These are phyloP conservation scores for Tulasnella sp. DNA, from an alignment of 768 basidiomycete genomes.

Conservation along the genomic window DNA sequence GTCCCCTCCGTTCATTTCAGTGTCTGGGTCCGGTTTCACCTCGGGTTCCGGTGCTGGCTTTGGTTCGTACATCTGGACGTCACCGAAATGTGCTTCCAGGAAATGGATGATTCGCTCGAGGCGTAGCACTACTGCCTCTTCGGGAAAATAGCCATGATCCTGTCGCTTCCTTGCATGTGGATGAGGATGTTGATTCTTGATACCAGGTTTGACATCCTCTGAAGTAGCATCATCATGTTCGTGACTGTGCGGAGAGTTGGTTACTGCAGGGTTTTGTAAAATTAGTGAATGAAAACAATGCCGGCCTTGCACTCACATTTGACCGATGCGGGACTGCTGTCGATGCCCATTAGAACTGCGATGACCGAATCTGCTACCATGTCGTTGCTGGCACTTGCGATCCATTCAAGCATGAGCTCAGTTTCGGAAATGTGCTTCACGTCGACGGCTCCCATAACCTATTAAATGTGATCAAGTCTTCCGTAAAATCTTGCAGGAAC, in stretches of 20 bases:
- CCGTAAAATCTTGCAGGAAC: slow-evolving; percentile 12
- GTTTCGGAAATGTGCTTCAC: slow-evolving; percentile 77
- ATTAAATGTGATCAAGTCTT: slow-evolving; percentile 21
- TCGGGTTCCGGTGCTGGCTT: slow-evolving; percentile 54
- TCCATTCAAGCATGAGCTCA: slow-evolving; percentile 91
- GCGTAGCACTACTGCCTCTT: slow-evolving; percentile 37
- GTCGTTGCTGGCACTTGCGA: slow-evolving; percentile 92
- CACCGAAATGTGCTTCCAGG: slow-evolving; percentile 92
- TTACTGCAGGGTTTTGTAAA: slow-evolving; percentile 49
- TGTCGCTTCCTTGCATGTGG: slow-evolving; percentile 59
- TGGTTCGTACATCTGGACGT: slow-evolving; percentile 82
- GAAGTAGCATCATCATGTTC: slow-evolving; percentile 44
- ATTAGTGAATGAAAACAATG: slow-evolving; percentile 29
- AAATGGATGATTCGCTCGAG: slow-evolving; percentile 59
- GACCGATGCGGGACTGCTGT: slow-evolving; percentile 92
- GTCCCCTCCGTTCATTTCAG: slow-evolving; percentile 48
- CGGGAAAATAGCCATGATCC: slow-evolving; percentile 47
- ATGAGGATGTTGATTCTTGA: slow-evolving; percentile 48
- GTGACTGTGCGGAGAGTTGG: slow-evolving; percentile 62
- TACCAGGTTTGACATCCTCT: background rate
- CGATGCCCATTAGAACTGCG: slow-evolving; percentile 89
- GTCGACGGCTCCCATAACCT: slow-evolving; percentile 93
- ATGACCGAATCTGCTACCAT: slow-evolving; percentile 98
- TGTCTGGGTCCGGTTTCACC: slow-evolving; percentile 46
- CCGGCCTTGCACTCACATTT: slow-evolving; percentile 64